phyloP scores from a whole-genome alignment of 805 yeast species.

The Nakazawaea sp. region DNA sequence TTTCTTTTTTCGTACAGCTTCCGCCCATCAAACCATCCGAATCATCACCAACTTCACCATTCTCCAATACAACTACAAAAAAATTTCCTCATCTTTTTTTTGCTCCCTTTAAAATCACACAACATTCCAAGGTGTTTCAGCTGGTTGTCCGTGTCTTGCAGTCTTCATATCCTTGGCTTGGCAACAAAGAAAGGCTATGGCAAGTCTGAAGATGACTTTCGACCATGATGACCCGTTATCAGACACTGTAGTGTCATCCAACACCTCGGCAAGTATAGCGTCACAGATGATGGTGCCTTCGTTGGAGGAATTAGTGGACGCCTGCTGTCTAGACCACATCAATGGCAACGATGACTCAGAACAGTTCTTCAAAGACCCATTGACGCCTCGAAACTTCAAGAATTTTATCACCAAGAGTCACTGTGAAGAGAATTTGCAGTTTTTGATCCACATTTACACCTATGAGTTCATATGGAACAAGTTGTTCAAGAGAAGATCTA shows the following conservation, averaged over 20 bases:
- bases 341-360: slow-evolving; percentile 15
- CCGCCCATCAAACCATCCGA: too few relatives aligned
- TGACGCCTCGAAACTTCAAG: slow-evolving; percentile 20
- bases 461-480: slow-evolving; percentile 37
- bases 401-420: slow-evolving; percentile 30
- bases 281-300: slow-evolving; percentile 18
- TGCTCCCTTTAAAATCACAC: too few relatives aligned
- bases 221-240: slow-evolving; percentile 4
- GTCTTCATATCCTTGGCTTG: too few relatives aligned
- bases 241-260: background rate
- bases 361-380: background rate
- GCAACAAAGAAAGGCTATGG: too few relatives aligned
- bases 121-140: too few relatives aligned
- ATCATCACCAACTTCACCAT: too few relatives aligned
- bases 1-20: too few relatives aligned
- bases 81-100: too few relatives aligned
- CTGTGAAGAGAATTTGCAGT: slow-evolving; percentile 37
- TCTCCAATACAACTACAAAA: too few relatives aligned
- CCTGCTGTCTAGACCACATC: slow-evolving; percentile 15
- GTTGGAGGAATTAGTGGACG: slow-evolving; percentile 20
- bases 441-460: slow-evolving; percentile 36
- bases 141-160: too few relatives aligned
- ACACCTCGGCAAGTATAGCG: too few relatives aligned
- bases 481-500: slow-evolving; percentile 22
- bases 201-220: background rate